A percentile compares a stretch with the other conserved stretches of the same genome.
These are phyloP conservation scores for Fonsecaea multimorphosa DNA, from an alignment of 2,329 filamentous ascomycete species.

Conservation along the genomic window DNA sequence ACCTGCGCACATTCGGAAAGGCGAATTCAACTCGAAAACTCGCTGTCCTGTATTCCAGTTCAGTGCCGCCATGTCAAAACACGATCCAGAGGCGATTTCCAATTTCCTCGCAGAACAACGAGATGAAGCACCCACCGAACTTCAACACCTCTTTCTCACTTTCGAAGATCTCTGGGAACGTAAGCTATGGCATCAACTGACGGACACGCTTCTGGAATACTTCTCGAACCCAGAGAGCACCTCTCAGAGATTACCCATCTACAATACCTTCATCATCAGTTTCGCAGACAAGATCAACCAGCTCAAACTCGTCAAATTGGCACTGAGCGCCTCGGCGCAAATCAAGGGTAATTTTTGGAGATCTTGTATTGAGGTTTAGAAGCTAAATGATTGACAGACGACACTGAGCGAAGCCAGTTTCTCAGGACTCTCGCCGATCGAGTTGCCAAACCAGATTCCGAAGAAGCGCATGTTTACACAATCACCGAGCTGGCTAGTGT, in stretches of 20 bases:
- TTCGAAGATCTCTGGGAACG: slow-evolving; percentile 98
- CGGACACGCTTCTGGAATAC: slow-evolving; percentile 83
- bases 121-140: slow-evolving; percentile 82
- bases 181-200: slow-evolving; percentile 99
- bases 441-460: slow-evolving; percentile 88
- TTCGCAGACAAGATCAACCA: slow-evolving; percentile 99
- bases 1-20: not conserved
- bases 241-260: slow-evolving; percentile 84
- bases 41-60: not conserved
- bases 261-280: slow-evolving; percentile 91
- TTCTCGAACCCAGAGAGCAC: slow-evolving; percentile 83
- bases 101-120: slow-evolving; percentile 92
- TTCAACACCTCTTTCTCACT: slow-evolving; percentile 84
- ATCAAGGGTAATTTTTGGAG: slow-evolving; percentile 67
- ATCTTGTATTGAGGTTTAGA: not conserved
- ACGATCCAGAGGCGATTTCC: slow-evolving; percentile 64
- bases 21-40: not conserved
- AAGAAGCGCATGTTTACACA: slow-evolving; percentile 95
- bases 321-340: slow-evolving; percentile 83
- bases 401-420: slow-evolving; percentile 83
- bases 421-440: slow-evolving; percentile 81
- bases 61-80: slow-evolving; percentile 10
- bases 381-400: slow-evolving; percentile 64
- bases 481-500: slow-evolving; percentile 87
- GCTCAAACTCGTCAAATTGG: slow-evolving; percentile 91